phyloP scores from a whole-genome alignment of 192 early-diverging fungal species.

The Backusella morwellensis region DNA sequence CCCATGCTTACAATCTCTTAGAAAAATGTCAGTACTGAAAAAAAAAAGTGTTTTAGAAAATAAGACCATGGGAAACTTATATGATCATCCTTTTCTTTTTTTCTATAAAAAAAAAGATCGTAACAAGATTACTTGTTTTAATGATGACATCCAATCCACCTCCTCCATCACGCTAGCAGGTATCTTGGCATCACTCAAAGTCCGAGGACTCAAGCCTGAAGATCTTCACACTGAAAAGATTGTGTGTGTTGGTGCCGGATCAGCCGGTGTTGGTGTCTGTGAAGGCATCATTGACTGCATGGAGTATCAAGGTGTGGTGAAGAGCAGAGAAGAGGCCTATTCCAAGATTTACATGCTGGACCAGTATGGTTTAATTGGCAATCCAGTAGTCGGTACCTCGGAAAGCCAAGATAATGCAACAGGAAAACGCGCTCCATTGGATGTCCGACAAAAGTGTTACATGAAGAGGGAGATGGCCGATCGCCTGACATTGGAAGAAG shows the following conservation, averaged over 20 bases:
- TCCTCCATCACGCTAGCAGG: constrained; percentile 59
- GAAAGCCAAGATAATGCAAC: constrained; percentile 16
- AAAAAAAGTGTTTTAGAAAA: neutral
- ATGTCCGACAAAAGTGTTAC: constrained; percentile 40
- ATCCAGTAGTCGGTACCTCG: constrained; percentile 8
- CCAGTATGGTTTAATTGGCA: constrained; percentile 42
- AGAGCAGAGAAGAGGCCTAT: constrained; percentile 41
- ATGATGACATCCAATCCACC: constrained; percentile 56
- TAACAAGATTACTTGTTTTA: constrained; percentile 74
- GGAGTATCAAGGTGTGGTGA: constrained; percentile 9
- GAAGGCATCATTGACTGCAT: constrained; percentile 25
- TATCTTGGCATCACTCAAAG: constrained; percentile 47
- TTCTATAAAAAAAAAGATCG: constrained; percentile 53
- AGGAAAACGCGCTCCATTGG: constrained; percentile 19
- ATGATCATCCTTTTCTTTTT: neutral
- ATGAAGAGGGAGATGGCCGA: constrained; percentile 41
- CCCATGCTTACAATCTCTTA: too few relatives aligned
- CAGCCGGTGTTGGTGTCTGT: constrained; percentile 62
- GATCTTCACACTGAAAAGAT: constrained; percentile 47
- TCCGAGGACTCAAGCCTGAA: constrained; percentile 27
- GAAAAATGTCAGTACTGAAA: neutral
- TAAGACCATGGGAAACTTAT: neutral
- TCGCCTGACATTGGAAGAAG: constrained; percentile 37
- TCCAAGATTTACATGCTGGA: constrained; percentile 44
- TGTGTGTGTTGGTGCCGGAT: constrained; percentile 60